A percentile compares a stretch with the other conserved stretches of the same genome.
Conservation (phyloP, 768 basidiomycete species). For the Boletellus ananas region DNA sequence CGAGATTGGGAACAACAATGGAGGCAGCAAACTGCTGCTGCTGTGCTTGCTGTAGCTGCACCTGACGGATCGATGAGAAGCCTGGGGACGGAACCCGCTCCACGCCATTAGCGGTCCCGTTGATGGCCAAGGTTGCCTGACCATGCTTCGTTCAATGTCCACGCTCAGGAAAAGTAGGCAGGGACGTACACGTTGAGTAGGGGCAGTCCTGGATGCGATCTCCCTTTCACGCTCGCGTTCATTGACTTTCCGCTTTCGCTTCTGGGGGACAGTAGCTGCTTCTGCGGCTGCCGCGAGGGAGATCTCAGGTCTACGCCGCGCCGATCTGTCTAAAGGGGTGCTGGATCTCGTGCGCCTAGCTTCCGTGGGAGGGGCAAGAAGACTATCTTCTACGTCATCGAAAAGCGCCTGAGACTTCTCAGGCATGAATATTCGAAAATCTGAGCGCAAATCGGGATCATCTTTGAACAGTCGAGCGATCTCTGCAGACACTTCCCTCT, state of each 20-base stretch:
- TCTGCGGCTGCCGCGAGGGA: slow-evolving; percentile 38
- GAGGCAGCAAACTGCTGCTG: slow-evolving; percentile 19
- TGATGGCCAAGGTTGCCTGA: slow-evolving; percentile 18
- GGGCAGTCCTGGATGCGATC: slow-evolving; percentile 19
- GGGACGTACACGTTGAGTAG: slow-evolving; percentile 25
- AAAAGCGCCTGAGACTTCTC: slow-evolving; percentile 49
- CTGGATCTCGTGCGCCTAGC: slow-evolving; percentile 34
- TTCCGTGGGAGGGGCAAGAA: slow-evolving; percentile 26
- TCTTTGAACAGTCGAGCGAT: slow-evolving; percentile 72
- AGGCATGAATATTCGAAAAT: slow-evolving; percentile 75
- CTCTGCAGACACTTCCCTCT: slow-evolving; percentile 64
- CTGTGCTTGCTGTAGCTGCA: slow-evolving; percentile 23
- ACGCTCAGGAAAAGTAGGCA: background rate
- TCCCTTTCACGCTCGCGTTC: slow-evolving; percentile 41
- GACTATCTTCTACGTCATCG: slow-evolving; percentile 39
- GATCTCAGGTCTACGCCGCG: slow-evolving; percentile 44
- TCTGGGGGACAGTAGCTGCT: slow-evolving; percentile 50
- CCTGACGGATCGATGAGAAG: slow-evolving; percentile 19
- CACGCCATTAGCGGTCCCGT: slow-evolving; percentile 16
- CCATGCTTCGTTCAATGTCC: slow-evolving; percentile 17
- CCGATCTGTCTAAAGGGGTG: slow-evolving; percentile 34
- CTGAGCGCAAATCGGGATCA: slow-evolving; percentile 66
- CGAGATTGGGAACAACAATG: slow-evolving; percentile 26
- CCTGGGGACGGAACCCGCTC: slow-evolving; percentile 24
- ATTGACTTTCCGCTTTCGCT: slow-evolving; percentile 62